A percentile compares a stretch with the other conserved stretches of the same genome.
Conservation (phyloP, 176 grass and related monocot species). For the Triticum turgidum region DNA sequence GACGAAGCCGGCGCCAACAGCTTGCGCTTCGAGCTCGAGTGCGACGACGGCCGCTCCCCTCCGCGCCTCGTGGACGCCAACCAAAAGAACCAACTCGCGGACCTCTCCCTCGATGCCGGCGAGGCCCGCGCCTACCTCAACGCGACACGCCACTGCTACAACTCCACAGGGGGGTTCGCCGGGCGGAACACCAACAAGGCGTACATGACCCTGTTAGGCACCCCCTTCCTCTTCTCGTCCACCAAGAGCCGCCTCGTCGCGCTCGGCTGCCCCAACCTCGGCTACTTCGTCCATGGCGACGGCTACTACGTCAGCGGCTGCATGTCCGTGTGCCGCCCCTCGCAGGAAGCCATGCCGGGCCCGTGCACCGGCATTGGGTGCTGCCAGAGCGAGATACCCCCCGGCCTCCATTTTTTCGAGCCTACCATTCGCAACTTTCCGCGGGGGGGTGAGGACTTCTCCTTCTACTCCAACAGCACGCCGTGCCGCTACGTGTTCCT, state of each 20-base stretch:
- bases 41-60: neutral
- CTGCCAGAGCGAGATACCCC: conserved; percentile 12
- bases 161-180: neutral
- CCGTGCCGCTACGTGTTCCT: neutral
- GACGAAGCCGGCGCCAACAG: neutral
- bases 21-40: neutral
- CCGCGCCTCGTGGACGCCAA: neutral
- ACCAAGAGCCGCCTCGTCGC: conserved; percentile 26
- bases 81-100: neutral
- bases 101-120: neutral
- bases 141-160: conserved; percentile 28
- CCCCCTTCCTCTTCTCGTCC: conserved; percentile 26
- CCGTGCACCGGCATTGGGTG: conserved; percentile 30
- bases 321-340: conserved; percentile 37
- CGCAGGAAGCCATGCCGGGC: neutral
- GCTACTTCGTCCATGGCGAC: neutral
- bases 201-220: neutral
- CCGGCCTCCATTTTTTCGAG: neutral
- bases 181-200: accelerated
- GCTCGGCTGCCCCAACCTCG: conserved; percentile 37
- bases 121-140: conserved; percentile 16
- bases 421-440: neutral
- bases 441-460: accelerated
- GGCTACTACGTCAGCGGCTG: conserved; percentile 39
- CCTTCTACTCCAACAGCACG: neutral